Evolutionary conservation across 768 basidiomycete species (phyloP).

Genomic region (Agrocybe pediades): DNA sequence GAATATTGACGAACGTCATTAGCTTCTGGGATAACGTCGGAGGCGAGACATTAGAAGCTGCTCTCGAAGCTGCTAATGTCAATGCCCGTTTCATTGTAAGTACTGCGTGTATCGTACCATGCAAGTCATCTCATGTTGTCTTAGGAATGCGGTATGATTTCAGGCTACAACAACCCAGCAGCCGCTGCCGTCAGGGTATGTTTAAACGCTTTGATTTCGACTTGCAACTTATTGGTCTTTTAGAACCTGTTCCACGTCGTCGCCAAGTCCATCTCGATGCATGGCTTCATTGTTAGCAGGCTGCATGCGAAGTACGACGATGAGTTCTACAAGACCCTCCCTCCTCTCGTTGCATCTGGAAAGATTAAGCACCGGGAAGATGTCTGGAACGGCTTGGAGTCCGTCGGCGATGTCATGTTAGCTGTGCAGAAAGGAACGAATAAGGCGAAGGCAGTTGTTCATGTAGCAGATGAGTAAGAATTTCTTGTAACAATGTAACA

Average conservation of each 20-base stretch:
- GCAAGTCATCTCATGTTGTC: not conserved
- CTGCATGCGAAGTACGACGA: conserved; percentile 35
- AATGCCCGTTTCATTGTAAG: conserved; percentile 55
- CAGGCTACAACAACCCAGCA: conserved; percentile 33
- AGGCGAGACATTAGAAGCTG: conserved; percentile 59
- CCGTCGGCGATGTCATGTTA: conserved; percentile 34
- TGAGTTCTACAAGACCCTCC: conserved; percentile 44
- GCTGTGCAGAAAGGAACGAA: conserved; percentile 36
- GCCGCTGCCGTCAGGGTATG: conserved; percentile 28
- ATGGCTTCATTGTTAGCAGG: conserved; percentile 37
- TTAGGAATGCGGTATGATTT: conserved; percentile 46
- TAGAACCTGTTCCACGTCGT: conserved; percentile 42
- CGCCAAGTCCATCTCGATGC: conserved; percentile 39
- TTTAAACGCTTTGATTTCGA: not conserved
- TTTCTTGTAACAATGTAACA: not conserved
- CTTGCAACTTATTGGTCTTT: too few species aligned
- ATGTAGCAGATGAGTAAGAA: conserved; percentile 31
- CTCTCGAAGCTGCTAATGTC: conserved; percentile 44
- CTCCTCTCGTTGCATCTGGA: conserved; percentile 42
- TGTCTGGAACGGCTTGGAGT: conserved; percentile 43
- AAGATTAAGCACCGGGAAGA: conserved; percentile 52
- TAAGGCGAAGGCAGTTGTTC: conserved; percentile 35
- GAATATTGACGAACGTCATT: not conserved
- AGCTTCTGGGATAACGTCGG: conserved; percentile 67
- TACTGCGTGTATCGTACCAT: not conserved